Conservation (phyloP, 1,284 basidiomycete genomes). For the Ustilago nuda region DNA sequence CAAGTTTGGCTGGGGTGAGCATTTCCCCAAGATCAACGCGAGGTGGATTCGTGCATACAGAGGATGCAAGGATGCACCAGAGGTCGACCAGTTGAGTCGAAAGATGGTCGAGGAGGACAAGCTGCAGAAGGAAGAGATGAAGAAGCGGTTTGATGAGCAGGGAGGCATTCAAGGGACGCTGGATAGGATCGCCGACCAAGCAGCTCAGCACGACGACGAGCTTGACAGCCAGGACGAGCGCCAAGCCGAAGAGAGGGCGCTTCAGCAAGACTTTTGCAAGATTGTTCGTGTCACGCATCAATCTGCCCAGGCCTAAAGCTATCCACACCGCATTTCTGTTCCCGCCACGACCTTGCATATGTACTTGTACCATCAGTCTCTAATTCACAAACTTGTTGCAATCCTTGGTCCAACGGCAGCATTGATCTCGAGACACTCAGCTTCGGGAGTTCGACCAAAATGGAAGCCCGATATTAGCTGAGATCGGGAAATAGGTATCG, state of each 20-base stretch:
- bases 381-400: neutral
- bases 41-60: conserved; percentile 54
- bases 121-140: conserved; percentile 48
- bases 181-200: conserved; percentile 46
- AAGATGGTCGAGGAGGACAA: conserved; percentile 54
- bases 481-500: neutral
- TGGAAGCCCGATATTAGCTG: neutral
- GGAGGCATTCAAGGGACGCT: conserved; percentile 50
- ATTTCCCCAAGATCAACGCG: conserved; percentile 60
- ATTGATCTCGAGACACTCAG: no score
- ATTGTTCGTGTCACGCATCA: conserved; percentile 53
- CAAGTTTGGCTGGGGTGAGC: conserved; percentile 65
- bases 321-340: no score
- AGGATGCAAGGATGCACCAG: conserved; percentile 38
- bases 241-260: conserved; percentile 32
- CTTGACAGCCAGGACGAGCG: conserved; percentile 30
- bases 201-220: conserved; percentile 12
- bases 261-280: conserved; percentile 50
- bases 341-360: conserved; percentile 2
- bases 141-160: conserved; percentile 42
- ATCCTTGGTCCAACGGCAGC: no score
- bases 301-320: conserved; percentile 3
- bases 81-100: conserved; percentile 51
- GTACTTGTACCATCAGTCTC: conserved; percentile 20
- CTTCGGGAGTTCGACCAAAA: neutral